Conservation (phyloP, 1,284 basidiomycete species). For the Apiotrichum brassicae region DNA sequence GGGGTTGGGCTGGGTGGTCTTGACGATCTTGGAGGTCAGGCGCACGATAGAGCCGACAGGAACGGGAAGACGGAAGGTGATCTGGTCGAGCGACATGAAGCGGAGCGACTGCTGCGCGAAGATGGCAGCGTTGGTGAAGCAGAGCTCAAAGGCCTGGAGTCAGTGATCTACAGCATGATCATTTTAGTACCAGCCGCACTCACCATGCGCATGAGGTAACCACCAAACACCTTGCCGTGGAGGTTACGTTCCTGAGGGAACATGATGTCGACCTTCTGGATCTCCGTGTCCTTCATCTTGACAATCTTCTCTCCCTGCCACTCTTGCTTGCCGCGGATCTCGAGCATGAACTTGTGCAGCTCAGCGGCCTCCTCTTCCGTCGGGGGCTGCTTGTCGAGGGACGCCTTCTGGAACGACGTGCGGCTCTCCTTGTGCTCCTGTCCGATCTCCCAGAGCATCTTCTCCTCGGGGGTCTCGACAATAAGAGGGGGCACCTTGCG, state of each 20-base stretch:
- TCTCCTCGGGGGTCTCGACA: conserved; percentile 59
- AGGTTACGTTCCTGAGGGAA: conserved; percentile 79
- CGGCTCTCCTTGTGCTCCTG: conserved; percentile 59
- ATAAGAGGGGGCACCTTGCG: conserved; percentile 60
- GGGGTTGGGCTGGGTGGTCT: conserved; percentile 34
- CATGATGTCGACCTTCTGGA: conserved; percentile 53
- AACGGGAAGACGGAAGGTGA: conserved; percentile 71
- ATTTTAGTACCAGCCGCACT: too few species aligned
- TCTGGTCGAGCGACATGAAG: conserved; percentile 70
- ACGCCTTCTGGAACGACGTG: conserved; percentile 52
- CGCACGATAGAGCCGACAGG: conserved; percentile 73
- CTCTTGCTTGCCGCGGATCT: conserved; percentile 39
- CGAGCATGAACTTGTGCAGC: conserved; percentile 62
- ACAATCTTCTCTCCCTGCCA: conserved; percentile 37
- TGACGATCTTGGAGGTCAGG: conserved; percentile 59
- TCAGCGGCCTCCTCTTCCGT: conserved; percentile 60
- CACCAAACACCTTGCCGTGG: conserved; percentile 75
- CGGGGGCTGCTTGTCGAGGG: conserved; percentile 65
- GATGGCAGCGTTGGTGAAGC: conserved; percentile 64
- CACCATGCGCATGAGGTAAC: conserved; percentile 60
- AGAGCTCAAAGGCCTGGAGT: conserved; percentile 52
- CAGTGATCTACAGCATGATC: too few species aligned
- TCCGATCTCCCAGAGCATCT: conserved; percentile 59
- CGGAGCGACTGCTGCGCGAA: conserved; percentile 63
- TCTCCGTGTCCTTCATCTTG: conserved; percentile 40